Percentiles rank a stretch among this genome's conserved stretches.
phyloP scores from a whole-genome alignment of 805 yeast genomes.

The Ogataea naganishii region DNA sequence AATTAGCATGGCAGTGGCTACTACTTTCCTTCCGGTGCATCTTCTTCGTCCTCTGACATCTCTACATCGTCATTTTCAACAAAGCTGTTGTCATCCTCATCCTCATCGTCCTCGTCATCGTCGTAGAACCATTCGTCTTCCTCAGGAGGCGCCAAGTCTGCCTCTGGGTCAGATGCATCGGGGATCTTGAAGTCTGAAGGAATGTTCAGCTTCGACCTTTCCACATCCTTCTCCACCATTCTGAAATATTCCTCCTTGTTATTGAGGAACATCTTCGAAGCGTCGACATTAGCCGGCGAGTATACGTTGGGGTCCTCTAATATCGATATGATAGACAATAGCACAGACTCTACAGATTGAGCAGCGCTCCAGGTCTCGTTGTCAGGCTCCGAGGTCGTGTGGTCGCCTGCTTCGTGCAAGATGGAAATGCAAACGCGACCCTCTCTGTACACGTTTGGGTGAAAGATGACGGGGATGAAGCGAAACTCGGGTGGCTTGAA shows the following conservation, averaged over 20 bases:
- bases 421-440: constrained; percentile 91
- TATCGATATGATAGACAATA: constrained; percentile 82
- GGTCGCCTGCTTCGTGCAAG: constrained; percentile 86
- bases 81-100: constrained; percentile 34
- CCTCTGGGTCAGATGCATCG: constrained; percentile 41
- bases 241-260: constrained; percentile 68
- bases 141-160: constrained; percentile 26
- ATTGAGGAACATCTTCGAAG: constrained; percentile 84
- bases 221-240: constrained; percentile 74
- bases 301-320: constrained; percentile 89
- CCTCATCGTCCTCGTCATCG: constrained; percentile 51
- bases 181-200: constrained; percentile 86
- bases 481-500: constrained; percentile 88
- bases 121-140: constrained; percentile 45
- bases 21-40: no score
- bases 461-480: constrained; percentile 88
- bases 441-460: constrained; percentile 91
- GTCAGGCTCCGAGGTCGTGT: constrained; percentile 84
- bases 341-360: constrained; percentile 85
- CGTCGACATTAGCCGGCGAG: constrained; percentile 95
- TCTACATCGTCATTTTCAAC: constrained; percentile 36
- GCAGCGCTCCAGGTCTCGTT: constrained; percentile 93
- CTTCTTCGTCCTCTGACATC: constrained; percentile 36
- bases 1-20: no score
- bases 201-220: constrained; percentile 72